Base-by-base conservation (phyloP, 768 basidiomycete species). In the Agrocybe praecox region DNA sequence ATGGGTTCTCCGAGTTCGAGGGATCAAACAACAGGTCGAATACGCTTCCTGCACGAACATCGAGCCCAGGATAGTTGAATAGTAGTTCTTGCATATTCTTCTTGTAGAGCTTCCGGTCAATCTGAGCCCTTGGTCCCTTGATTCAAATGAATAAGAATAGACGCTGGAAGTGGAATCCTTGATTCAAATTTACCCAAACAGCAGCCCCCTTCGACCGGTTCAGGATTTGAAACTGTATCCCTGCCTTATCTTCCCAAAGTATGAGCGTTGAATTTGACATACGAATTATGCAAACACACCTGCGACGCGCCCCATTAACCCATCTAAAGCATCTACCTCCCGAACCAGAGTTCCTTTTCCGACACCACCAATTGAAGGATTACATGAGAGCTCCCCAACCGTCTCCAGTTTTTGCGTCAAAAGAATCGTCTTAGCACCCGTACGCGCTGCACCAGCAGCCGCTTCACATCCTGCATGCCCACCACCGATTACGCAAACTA, bases 401-500 rank as follows among this genome's bases (percentile, higher is more conserved):
- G 87, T 93, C 49, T 90, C 87, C 15, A 92, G 66, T 51, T 82
- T 87, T 69, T 94, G 94, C 1, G 94, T 96, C 55, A 96, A 70
- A 8, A 96, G 77, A 9, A 94, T 63, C 0, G 93, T 95, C 59
- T 81, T 80, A 2, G 94, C 93, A 1, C 94, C 93, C 0, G 88
- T 83, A 45, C 94, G 79, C 1, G 94, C 93, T 15, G 94, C 81
- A 2, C 89, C 94, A 6, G 93, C 84, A 0, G 94, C 94, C 1
- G 94, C 94, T 68, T 96, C 94, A 64, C 92, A 94, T 1, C 94
- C 94, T 26, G 94, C 94, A 76, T 96, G 94, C 3, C 94, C 94
- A 3, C 90, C 94, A 23, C 94, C 94, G 62, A 96, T 92, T 26
- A 96, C 80, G 63, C 92, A 92, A 0, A 94, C 92, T 83, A 40